A percentile compares a stretch with the other conserved stretches of the same genome.
These are phyloP conservation scores for Eimeria acervulina DNA, from an alignment of 169 alveolate genomes.

Conservation along the genomic window DNA sequence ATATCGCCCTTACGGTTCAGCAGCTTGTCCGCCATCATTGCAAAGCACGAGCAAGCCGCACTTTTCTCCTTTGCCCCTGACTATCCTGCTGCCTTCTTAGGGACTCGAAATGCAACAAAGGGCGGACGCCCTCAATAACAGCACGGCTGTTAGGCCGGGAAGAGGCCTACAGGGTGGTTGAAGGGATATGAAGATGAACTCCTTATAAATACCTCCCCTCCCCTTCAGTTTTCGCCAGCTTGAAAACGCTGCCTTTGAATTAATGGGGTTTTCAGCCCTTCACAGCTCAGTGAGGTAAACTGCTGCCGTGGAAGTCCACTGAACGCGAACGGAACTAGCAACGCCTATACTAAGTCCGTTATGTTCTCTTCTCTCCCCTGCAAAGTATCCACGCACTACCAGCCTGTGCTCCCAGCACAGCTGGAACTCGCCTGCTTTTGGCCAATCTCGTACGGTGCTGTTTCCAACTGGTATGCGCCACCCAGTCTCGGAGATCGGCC, in stretches of 20 bases:
- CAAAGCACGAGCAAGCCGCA: neutral
- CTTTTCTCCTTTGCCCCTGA: neutral
- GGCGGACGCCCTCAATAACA: neutral
- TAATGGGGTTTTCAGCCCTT: neutral
- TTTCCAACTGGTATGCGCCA: neutral
- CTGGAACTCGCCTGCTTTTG: neutral
- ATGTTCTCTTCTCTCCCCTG: neutral
- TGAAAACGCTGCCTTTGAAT: neutral
- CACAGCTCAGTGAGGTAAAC: neutral
- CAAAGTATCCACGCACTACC: neutral
- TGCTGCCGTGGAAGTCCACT: conserved; percentile 6
- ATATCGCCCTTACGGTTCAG: conserved; percentile 56
- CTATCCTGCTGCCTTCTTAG: neutral
- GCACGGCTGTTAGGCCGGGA: neutral
- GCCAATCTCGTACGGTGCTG: conserved; percentile 28
- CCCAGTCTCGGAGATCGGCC: neutral
- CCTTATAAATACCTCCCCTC: neutral
- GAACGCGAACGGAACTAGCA: neutral
- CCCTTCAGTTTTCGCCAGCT: neutral
- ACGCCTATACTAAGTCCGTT: neutral
- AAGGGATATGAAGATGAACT: neutral
- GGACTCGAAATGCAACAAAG: conserved; percentile 24
- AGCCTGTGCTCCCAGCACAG: conserved; percentile 54
- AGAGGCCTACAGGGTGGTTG: neutral
- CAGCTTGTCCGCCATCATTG: conserved; percentile 64